These are phyloP conservation scores for Picocystis salinarum DNA, from an alignment of 139 green algal genomes.

Conservation along the genomic window DNA sequence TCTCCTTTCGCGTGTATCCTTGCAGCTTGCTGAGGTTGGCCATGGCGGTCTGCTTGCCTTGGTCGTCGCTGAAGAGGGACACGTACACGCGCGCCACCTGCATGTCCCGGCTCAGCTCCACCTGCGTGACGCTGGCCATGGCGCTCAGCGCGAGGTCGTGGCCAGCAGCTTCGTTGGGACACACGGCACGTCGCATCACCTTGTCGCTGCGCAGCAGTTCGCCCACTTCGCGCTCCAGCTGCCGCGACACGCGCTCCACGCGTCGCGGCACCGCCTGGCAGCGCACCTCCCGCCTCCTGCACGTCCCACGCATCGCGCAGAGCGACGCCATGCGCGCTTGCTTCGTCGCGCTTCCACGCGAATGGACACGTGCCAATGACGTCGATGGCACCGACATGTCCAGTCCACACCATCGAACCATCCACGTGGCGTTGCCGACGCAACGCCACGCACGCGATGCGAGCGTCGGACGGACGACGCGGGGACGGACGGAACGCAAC, in stretches of 20 bases:
- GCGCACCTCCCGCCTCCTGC: too few species aligned
- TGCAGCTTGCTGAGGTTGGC: slow-evolving; percentile 43
- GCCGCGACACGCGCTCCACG: slow-evolving; percentile 60
- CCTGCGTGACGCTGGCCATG: slow-evolving; percentile 60
- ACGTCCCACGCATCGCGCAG: too few species aligned
- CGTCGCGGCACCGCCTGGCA: too few species aligned
- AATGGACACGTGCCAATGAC: too few species aligned
- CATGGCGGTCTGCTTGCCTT: slow-evolving; percentile 47
- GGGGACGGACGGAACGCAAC: too few species aligned
- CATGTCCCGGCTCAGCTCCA: slow-evolving; percentile 67
- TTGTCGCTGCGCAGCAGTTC: slow-evolving; percentile 45
- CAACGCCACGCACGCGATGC: too few species aligned
- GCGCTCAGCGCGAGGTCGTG: slow-evolving; percentile 39
- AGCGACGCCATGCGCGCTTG: too few species aligned
- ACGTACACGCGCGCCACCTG: slow-evolving; percentile 62
- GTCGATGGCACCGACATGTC: too few species aligned
- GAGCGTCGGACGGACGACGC: too few species aligned
- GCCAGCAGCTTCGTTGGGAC: slow-evolving; percentile 43
- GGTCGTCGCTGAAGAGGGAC: slow-evolving; percentile 38
- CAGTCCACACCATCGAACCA: too few species aligned
- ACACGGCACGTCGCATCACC: slow-evolving; percentile 52
- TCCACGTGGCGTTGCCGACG: too few species aligned
- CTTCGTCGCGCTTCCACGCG: too few species aligned
- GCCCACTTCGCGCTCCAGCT: slow-evolving; percentile 71
- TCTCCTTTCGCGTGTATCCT: slow-evolving; percentile 56